Evolutionary conservation across 805 yeast species (phyloP).

Genomic region (Candida anglica): DNA sequence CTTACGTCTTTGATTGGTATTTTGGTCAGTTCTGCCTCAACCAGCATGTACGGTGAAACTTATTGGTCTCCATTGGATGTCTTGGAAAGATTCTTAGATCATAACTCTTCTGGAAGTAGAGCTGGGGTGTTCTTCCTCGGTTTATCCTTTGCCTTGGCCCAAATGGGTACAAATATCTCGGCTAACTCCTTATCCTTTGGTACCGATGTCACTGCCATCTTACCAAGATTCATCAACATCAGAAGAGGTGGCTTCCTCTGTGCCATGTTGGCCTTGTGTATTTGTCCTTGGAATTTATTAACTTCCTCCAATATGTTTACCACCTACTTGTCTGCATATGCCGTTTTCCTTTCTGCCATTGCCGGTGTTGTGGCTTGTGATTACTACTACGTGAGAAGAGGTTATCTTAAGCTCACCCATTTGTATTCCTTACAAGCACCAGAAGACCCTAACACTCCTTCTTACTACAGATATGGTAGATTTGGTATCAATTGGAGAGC

Average conservation of each 20-base stretch:
- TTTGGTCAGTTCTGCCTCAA: conserved; percentile 76
- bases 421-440: conserved; percentile 49
- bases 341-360: conserved; percentile 78
- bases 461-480: conserved; percentile 55
- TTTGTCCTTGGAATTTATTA: conserved; percentile 82
- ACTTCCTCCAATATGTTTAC: conserved; percentile 70
- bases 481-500: conserved; percentile 84
- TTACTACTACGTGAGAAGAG: conserved; percentile 62
- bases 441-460: conserved; percentile 20
- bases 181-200: conserved; percentile 72
- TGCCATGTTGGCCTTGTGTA: conserved; percentile 63
- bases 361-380: conserved; percentile 65
- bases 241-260: conserved; percentile 80
- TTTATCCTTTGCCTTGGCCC: conserved; percentile 70
- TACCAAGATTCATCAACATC: conserved; percentile 64
- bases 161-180: conserved; percentile 73
- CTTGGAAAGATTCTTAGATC: conserved; percentile 54
- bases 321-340: conserved; percentile 74
- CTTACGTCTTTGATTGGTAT: conserved; percentile 83
- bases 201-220: conserved; percentile 64
- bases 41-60: conserved; percentile 59
- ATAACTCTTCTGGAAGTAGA: conserved; percentile 34
- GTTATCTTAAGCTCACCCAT: conserved; percentile 59
- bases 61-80: conserved; percentile 86
- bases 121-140: conserved; percentile 57